phyloP scores from a whole-genome alignment of 768 basidiomycete species.

The Trametes coccinea region DNA sequence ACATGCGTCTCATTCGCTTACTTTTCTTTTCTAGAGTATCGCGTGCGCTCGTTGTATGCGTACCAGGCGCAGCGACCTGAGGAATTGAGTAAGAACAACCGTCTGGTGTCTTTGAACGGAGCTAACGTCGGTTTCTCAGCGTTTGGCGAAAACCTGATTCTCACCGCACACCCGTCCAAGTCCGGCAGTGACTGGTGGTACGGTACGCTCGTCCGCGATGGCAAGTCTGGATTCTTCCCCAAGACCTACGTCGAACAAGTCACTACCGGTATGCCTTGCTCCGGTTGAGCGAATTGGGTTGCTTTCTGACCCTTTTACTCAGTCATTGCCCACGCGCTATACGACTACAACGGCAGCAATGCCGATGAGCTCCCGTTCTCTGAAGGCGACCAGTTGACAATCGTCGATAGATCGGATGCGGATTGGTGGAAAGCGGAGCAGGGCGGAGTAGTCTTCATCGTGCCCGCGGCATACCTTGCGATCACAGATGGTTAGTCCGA shows the following conservation, averaged over 20 bases:
- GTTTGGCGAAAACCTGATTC: constrained; percentile 77
- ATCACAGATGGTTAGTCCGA: constrained; percentile 84
- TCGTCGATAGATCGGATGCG: constrained; percentile 80
- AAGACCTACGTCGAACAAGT: constrained; percentile 81
- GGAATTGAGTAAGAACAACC: constrained; percentile 70
- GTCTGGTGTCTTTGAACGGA: background rate
- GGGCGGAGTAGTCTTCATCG: constrained; percentile 82
- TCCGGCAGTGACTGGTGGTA: constrained; percentile 92
- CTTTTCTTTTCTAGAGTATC: constrained; percentile 50
- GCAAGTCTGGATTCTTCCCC: constrained; percentile 86
- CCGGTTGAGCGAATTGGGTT: no score
- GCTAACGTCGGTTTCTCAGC: constrained; percentile 40
- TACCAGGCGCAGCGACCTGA: constrained; percentile 87
- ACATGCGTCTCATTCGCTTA: constrained; percentile 12
- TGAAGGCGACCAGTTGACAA: constrained; percentile 75
- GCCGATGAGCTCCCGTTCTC: constrained; percentile 83
- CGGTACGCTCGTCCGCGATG: constrained; percentile 64
- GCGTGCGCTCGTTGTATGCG: constrained; percentile 78
- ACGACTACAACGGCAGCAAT: constrained; percentile 68
- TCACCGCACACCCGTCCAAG: constrained; percentile 85
- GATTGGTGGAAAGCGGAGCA: constrained; percentile 98
- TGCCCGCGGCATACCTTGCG: constrained; percentile 91
- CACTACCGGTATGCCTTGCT: constrained; percentile 54
- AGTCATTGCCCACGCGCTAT: constrained; percentile 79
- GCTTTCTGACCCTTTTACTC: constrained; percentile 10